Conservation (phyloP, 257 asterid genomes). For the Capsicum rhomboideum region DNA sequence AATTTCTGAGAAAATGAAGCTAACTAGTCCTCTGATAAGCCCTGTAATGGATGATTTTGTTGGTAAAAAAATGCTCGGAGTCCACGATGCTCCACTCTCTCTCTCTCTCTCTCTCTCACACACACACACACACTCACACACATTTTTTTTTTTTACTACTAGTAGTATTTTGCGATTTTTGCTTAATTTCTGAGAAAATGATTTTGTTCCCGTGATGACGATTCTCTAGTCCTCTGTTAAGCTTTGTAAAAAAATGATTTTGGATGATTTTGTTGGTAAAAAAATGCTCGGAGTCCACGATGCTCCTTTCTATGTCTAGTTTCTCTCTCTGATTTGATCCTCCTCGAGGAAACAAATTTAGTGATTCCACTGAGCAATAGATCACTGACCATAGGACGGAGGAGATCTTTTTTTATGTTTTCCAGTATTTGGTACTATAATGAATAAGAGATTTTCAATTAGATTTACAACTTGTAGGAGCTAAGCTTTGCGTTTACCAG, state of each 20-base stretch:
- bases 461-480: not conserved
- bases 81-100: not conserved
- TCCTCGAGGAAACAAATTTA: not conserved
- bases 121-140: too few species aligned
- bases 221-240: not conserved
- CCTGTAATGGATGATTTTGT: not conserved
- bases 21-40: not conserved
- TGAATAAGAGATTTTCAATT: not conserved
- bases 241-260: too few species aligned
- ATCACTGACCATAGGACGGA: too few species aligned
- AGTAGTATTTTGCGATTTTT: too few species aligned
- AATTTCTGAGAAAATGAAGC: too few species aligned
- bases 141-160: too few species aligned
- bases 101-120: not conserved
- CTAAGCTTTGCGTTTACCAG: not conserved
- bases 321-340: not conserved
- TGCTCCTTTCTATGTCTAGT: not conserved
- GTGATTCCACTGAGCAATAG: not conserved
- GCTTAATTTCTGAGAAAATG: too few species aligned
- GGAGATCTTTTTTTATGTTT: too few species aligned
- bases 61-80: not conserved
- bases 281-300: not conserved
- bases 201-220: too few species aligned
- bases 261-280: not conserved
- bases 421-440: not conserved